Evolutionary conservation across 345 rosid genomes (phyloP), one percentile per base, ranked within the genome.

Genomic region (Reutealis trisperma): DNA sequence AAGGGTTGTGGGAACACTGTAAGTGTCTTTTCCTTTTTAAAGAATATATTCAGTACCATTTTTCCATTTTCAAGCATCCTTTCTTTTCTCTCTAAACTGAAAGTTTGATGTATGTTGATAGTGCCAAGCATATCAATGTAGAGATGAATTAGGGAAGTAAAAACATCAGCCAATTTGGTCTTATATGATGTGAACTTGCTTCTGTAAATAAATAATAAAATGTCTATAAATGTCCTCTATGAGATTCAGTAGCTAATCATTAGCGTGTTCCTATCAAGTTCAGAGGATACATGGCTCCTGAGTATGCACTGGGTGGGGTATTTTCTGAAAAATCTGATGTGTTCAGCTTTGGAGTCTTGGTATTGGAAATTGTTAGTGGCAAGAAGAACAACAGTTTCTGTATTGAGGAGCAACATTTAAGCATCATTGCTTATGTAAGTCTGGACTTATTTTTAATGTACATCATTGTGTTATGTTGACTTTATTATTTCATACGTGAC

Each of bases 1-100:
- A 24, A 75, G 73, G 42, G 69, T 78, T 21, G 70, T 78, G 0
- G 77, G 80, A 0, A 82, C 82, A 52, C 57, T 73, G 73, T 77
- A 78, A 69, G 79, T 18, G 9, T 54, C 18, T 16, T 45, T 45
- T 45, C 51, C 51, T 6, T 7, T 45, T 45, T 9, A 12, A 45
- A 45, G 51, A 45, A 45, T 45, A 45, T 45, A 45, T 45, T 8
- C 0, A 12, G 13, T 18, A 52, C 8, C 25, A 25, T 10, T 45
- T 7, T 7, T 7, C 9, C 7, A 4, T 7, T 45, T 45, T 45
- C 6, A 45, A 45, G 51, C 51, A 45, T 12, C 11, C 51, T 45
- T 45, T 45, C 51, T 45, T 45, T 45, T 12, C 51, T 45, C 13
- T 45, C 12, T 45, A 45, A 45, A 45, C 13, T 45, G 51, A 9